Evolutionary conservation across 2,329 filamentous ascomycete genomes (phyloP).

Genomic region (Phoma sp.): DNA sequence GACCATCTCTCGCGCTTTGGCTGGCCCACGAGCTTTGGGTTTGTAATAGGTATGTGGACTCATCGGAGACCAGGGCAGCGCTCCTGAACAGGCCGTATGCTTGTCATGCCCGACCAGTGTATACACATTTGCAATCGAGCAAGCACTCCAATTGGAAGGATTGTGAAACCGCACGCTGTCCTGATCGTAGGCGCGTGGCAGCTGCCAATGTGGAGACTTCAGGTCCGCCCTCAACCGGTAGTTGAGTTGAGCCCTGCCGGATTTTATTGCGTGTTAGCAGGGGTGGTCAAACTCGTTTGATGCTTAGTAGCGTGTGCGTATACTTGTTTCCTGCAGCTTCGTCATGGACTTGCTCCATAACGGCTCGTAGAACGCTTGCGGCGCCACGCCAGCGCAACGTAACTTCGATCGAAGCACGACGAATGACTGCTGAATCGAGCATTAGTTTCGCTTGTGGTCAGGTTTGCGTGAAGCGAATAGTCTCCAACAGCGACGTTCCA

Average conservation of each 20-base stretch:
- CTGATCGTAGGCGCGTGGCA: neutral
- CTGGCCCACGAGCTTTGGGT: neutral
- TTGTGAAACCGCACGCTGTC: neutral
- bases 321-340: neutral
- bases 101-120: neutral
- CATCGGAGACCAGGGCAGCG: neutral
- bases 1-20: neutral
- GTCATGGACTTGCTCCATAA: constrained; percentile 2
- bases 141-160: neutral
- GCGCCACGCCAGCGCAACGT: neutral
- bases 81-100: neutral
- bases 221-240: neutral
- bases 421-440: neutral
- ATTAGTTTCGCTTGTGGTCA: neutral
- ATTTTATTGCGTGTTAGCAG: neutral
- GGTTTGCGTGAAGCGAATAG: neutral
- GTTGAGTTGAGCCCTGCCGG: neutral
- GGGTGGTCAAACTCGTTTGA: neutral
- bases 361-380: neutral
- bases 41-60: neutral
- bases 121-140: neutral
- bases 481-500: neutral
- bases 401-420: neutral
- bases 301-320: neutral
- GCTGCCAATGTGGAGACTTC: neutral